phyloP scores from a whole-genome alignment of 169 alveolate genomes.

The Eimeria falciformis region DNA sequence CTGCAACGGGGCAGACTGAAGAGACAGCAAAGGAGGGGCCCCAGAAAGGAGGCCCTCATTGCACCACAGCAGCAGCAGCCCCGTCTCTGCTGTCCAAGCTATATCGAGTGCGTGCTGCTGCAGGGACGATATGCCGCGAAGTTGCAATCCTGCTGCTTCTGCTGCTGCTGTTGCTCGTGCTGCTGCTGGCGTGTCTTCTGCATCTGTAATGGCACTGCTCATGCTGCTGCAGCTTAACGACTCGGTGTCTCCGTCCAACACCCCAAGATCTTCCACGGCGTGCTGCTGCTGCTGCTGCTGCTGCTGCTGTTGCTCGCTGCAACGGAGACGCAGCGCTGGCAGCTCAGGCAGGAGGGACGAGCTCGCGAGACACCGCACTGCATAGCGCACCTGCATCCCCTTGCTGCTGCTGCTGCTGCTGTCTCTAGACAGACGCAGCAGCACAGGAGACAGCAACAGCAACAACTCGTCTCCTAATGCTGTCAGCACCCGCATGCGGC shows the following conservation, averaged over 20 bases:
- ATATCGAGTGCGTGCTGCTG: slow-evolving; percentile 40
- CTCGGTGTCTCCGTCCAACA: slow-evolving; percentile 19
- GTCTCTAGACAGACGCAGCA: slow-evolving; percentile 35
- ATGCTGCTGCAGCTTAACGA: slow-evolving; percentile 31
- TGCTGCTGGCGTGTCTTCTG: background rate
- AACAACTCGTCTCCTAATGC: slow-evolving; percentile 35
- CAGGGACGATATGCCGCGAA: slow-evolving; percentile 44
- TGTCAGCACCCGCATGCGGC: slow-evolving; percentile 70
- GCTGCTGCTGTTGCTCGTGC: slow-evolving; percentile 25
- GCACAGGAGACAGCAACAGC: slow-evolving; percentile 73
- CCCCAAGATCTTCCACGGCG: slow-evolving; percentile 8
- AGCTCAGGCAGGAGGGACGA: slow-evolving; percentile 38
- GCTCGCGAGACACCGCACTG: slow-evolving; percentile 47
- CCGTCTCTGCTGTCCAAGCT: slow-evolving; percentile 60
- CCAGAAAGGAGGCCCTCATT: slow-evolving; percentile 9
- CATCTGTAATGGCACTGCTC: slow-evolving; percentile 21
- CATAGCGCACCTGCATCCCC: slow-evolving; percentile 56
- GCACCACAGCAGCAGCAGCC: slow-evolving; percentile 61
- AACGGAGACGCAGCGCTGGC: slow-evolving; percentile 15
- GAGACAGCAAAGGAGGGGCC: slow-evolving; percentile 18
- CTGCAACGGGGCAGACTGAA: slow-evolving; percentile 64
- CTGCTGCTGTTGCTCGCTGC: slow-evolving; percentile 41
- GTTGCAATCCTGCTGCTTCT: slow-evolving; percentile 43
- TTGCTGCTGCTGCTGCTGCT: slow-evolving; percentile 57
- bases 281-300: slow-evolving; percentile 48